Evolutionary conservation across 129 eudicot genomes (phyloP).

Genomic region (Lactuca sativa): DNA sequence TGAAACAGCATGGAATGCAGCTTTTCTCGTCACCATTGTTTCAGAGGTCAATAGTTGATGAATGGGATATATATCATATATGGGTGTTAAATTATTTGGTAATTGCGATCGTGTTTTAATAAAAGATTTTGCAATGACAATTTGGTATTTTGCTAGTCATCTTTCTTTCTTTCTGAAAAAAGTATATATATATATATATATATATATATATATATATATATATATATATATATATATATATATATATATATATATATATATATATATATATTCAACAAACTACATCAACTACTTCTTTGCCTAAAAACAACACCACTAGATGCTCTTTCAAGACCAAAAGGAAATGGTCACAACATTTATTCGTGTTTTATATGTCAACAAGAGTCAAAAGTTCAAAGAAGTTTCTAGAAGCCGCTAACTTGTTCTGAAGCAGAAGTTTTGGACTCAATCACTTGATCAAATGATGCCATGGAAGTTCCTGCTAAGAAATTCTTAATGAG

Average conservation of each 20-base stretch:
- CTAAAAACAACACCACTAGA: not conserved
- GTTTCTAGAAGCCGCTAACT: conserved; percentile 30
- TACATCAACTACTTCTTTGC: conserved; percentile 12
- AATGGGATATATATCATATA: too few species aligned
- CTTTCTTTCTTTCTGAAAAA: not conserved
- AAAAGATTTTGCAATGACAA: too few species aligned
- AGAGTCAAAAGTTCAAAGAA: not conserved
- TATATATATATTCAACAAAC: conserved; percentile 1
- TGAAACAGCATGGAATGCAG: too few species aligned
- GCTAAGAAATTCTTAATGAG: conserved; percentile 63
- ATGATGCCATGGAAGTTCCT: conserved; percentile 62
- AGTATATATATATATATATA: too few species aligned
- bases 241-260: too few species aligned
- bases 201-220: too few species aligned
- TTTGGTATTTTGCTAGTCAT: too few species aligned
- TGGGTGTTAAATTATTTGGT: too few species aligned
- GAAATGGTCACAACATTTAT: conserved; percentile 17
- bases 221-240: too few species aligned
- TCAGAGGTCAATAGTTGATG: too few species aligned
- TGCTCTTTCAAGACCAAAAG: conserved; percentile 4
- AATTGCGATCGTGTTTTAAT: too few species aligned
- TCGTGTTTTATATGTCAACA: conserved; percentile 1
- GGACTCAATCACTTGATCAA: conserved; percentile 33
- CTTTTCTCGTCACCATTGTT: too few species aligned
- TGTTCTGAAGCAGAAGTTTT: conserved; percentile 19